Evolutionary conservation across 2,329 filamentous ascomycete species (phyloP).

Genomic region (Ascocoryne sarcoides): DNA sequence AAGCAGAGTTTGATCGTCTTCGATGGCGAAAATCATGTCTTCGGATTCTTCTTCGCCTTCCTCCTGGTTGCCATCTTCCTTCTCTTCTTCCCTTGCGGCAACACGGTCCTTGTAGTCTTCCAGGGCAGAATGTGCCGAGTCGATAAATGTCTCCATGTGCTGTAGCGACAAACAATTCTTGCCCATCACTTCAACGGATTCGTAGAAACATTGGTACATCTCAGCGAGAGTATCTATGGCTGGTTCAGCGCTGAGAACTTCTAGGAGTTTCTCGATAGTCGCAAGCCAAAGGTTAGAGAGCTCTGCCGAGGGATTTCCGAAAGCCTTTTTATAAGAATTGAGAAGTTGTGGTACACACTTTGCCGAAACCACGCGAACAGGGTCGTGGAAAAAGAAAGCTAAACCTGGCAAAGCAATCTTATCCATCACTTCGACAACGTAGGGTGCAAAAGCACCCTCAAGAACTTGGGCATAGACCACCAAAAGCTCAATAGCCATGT

Average conservation of each 20-base stretch:
- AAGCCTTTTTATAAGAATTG: conserved; percentile 88
- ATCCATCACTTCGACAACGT: conserved; percentile 88
- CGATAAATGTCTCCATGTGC: conserved; percentile 83
- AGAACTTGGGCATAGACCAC: conserved; percentile 95
- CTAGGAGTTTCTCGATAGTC: conserved; percentile 83
- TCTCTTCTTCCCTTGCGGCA: conserved; percentile 72
- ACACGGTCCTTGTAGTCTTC: conserved; percentile 91
- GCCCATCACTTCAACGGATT: conserved; percentile 89
- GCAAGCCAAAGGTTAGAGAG: conserved; percentile 75
- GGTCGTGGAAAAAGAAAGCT: conserved; percentile 98
- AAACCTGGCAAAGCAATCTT: conserved; percentile 90
- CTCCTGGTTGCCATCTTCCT: conserved; percentile 61
- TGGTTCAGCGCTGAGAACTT: conserved; percentile 87
- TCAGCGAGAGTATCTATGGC: conserved; percentile 94
- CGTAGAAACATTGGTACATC: conserved; percentile 99
- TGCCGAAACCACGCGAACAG: conserved; percentile 87
- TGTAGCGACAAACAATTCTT: conserved; percentile 68
- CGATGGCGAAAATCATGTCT: conserved; percentile 81
- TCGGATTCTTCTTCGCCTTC: conserved; percentile 87
- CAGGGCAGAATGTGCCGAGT: conserved; percentile 73
- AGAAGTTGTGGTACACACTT: conserved; percentile 90
- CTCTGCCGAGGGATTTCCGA: conserved; percentile 70
- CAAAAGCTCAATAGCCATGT: conserved; percentile 98
- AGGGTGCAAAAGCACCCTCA: conserved; percentile 86
- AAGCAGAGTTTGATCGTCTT: conserved; percentile 92